phyloP scores from a whole-genome alignment of 805 yeast species.

The Pichia ethanolica region DNA sequence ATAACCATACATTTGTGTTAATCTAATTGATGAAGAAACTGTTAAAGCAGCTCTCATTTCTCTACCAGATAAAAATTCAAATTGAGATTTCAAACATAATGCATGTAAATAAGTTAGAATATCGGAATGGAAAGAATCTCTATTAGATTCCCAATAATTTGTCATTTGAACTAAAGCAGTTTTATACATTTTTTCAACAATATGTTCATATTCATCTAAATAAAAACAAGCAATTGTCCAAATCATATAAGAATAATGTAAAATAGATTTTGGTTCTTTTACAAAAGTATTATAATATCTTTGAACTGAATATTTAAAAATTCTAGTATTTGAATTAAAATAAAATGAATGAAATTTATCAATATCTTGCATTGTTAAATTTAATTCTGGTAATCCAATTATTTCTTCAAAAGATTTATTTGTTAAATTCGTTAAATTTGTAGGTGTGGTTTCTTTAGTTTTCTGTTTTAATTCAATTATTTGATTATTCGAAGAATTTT shows the following conservation, averaged over 20 bases:
- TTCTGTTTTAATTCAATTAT: no score
- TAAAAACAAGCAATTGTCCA: conserved; percentile 19
- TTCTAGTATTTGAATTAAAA: conserved; percentile 9
- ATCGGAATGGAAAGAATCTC: conserved; percentile 13
- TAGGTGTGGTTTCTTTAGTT: neutral
- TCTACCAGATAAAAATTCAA: conserved; percentile 22
- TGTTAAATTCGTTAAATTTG: neutral
- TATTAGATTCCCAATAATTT: conserved; percentile 15
- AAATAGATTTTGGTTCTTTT: conserved; percentile 14
- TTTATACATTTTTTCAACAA: conserved; percentile 16
- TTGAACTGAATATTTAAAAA: conserved; percentile 14
- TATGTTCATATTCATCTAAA: conserved; percentile 14
- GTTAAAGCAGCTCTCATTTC: conserved; percentile 24
- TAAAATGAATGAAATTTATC: conserved; percentile 16
- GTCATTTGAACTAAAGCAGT: conserved; percentile 12
- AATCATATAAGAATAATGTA: conserved; percentile 18
- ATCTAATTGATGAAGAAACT: conserved; percentile 20
- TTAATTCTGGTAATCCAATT: conserved; percentile 10
- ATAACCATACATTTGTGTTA: conserved; percentile 24
- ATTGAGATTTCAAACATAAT: conserved; percentile 18
- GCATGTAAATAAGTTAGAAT: conserved; percentile 22
- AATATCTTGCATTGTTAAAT: conserved; percentile 17
- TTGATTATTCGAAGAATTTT: no score
- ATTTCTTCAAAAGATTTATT: conserved; percentile 5
- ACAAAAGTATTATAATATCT: conserved; percentile 17